These are phyloP conservation scores for Tolypocladium guangdongense DNA, from an alignment of 2,329 filamentous ascomycete species.

Conservation along the genomic window DNA sequence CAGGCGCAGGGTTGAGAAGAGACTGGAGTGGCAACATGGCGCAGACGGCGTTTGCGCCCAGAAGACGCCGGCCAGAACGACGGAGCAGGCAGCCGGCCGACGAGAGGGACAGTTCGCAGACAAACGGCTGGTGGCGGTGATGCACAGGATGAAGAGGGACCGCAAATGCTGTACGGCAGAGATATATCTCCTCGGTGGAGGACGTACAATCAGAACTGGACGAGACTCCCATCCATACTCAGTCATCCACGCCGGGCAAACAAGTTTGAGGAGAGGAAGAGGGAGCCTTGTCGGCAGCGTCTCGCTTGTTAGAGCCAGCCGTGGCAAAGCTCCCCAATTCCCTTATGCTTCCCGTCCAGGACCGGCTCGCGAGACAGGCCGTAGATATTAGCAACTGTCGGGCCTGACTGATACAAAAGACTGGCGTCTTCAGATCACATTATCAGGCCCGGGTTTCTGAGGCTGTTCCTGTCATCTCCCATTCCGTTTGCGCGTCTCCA, in stretches of 20 bases:
- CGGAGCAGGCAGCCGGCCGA: constrained; percentile 1
- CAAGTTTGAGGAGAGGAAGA: not conserved
- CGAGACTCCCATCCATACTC: not conserved
- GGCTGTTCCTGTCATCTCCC: not conserved
- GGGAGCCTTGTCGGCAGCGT: not conserved
- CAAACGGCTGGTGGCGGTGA: not conserved
- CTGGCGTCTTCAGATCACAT: not conserved
- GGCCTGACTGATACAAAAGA: not conserved
- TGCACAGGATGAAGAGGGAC: not conserved
- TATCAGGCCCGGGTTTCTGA: not conserved
- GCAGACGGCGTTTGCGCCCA: constrained; percentile 11
- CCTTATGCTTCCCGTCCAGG: not conserved
- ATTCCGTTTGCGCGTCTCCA: constrained; percentile 1
- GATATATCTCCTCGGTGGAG: not conserved
- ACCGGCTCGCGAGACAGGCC: not conserved
- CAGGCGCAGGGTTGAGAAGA: constrained; percentile 52
- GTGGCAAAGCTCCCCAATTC: not conserved
- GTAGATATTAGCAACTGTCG: not conserved
- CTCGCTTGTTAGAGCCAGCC: not conserved
- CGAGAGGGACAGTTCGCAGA: not conserved
- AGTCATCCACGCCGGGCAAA: constrained; percentile 1
- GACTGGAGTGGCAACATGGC: constrained; percentile 55
- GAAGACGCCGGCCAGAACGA: not conserved
- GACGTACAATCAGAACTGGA: not conserved
- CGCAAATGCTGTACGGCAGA: not conserved